Evolutionary conservation across 257 asterid genomes (phyloP).

Genomic region (Solanum bukasovii): DNA sequence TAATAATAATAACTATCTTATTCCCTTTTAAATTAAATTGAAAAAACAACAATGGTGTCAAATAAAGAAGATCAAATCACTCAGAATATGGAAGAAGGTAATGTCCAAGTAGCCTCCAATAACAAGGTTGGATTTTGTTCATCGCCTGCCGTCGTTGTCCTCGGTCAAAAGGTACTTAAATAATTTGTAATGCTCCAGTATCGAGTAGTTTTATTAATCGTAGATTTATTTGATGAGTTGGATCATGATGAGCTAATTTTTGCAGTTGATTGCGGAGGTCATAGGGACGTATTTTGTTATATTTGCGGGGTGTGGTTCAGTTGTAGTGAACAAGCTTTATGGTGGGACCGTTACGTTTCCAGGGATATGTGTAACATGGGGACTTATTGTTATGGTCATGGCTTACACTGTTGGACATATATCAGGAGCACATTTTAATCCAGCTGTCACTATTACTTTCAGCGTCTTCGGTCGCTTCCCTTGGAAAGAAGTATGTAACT

Average conservation of each 20-base stretch:
- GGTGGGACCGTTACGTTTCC: conserved; percentile 58
- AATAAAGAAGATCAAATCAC: conserved; percentile 15
- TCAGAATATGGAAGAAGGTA: conserved; percentile 40
- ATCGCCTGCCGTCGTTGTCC: conserved; percentile 11
- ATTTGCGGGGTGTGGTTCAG: conserved; percentile 73
- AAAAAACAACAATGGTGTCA: background rate
- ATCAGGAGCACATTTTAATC: conserved; percentile 89
- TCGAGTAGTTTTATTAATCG: background rate
- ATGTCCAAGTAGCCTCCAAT: background rate
- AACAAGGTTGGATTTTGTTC: background rate
- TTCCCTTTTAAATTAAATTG: background rate
- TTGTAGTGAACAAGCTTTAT: conserved; percentile 41
- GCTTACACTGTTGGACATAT: conserved; percentile 59
- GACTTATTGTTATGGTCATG: conserved; percentile 68
- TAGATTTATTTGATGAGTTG: background rate
- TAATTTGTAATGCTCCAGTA: background rate
- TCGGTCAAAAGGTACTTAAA: conserved; percentile 29
- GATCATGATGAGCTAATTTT: background rate
- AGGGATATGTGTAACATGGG: conserved; percentile 69
- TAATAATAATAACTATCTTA: too few species aligned
- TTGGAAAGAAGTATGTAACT: conserved; percentile 43
- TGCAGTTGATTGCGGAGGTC: conserved; percentile 54
- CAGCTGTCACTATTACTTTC: conserved; percentile 57
- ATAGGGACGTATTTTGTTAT: conserved; percentile 57
- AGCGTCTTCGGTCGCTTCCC: conserved; percentile 48